Base-by-base conservation (phyloP, 2,329 filamentous ascomycete genomes). In the Knoxdaviesia capensis region DNA sequence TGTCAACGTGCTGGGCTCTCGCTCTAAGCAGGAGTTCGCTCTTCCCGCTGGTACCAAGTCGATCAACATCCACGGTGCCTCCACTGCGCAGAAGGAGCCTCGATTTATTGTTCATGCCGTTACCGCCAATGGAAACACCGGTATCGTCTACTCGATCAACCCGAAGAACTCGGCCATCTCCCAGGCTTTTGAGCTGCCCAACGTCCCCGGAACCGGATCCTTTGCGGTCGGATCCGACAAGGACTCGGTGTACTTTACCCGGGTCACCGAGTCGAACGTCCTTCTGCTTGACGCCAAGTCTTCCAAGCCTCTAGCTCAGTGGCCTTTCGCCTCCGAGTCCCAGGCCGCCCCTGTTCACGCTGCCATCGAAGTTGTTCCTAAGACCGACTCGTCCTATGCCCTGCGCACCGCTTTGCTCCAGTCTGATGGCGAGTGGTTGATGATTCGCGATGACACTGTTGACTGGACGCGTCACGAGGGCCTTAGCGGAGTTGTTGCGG, bases 91-190 rank as follows among this genome's bases (percentile, higher is more conserved):
- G 52, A 79, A 82, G 4, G 66, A 76, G 38, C 68, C 84, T 34
- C 85, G 93, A 61, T 92, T 94, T 61, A 63, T 94, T 32, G 80
- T 94, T 5, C 82, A 94, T 50, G 85, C 75, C 50, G 69, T 77
- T 50, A 83, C 83, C 0, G 65, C 65, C 34, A 64, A 64, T 3
- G 75, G 75, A 11, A 82, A 87, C 54, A 84, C 81, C 64, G 88
- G 80, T 3, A 80, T 92, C 47, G 79, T 96, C 31, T 94, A 80
- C 54, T 84, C 93, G 51, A 70, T 92, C 45, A 72, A 93, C 50
- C 58, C 83, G 41, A 78, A 78, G 59, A 77, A 67, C 45, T 71
- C 68, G 42, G 70, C 68, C 11, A 69, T 88, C 31, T 69, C 67
- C n/a, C 85, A 83, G 56, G 80, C 80, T 1, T 94, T 94, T 55